Percentiles rank a stretch among this genome's conserved stretches.
These are phyloP conservation scores for Trichoderma sp. DNA, from an alignment of 2,329 filamentous ascomycete genomes.

Conservation along the genomic window DNA sequence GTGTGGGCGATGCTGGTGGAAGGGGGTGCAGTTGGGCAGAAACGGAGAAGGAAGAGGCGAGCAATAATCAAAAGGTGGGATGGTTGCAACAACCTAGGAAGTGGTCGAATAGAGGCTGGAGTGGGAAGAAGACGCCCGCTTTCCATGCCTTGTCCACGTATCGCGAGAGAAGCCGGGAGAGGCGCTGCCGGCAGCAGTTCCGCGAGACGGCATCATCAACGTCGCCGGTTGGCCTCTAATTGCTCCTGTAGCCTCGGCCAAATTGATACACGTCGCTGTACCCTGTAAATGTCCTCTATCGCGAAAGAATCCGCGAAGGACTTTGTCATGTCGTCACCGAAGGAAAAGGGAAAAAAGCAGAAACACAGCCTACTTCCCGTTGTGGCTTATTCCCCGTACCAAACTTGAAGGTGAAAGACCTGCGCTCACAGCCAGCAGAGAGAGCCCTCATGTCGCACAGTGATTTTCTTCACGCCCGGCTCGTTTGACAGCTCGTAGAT, in stretches of 20 bases:
- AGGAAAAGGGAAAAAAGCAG: not conserved
- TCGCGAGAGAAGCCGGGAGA: constrained; percentile 19
- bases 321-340: constrained; percentile 6
- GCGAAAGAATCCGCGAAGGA: not conserved
- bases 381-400: not conserved
- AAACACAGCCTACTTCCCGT: constrained; percentile 3
- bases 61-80: not conserved
- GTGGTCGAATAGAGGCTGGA: not conserved
- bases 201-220: constrained; percentile 10
- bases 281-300: not conserved
- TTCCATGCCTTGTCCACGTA: not conserved
- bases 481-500: not conserved
- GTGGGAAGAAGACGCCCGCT: not conserved
- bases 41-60: not conserved
- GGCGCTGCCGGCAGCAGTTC: constrained; percentile 18
- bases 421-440: not conserved
- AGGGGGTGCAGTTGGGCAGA: constrained; percentile 21
- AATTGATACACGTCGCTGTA: not conserved
- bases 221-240: not conserved
- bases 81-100: not conserved
- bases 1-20: not conserved
- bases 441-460: constrained; percentile 1
- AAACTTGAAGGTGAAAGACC: not conserved
- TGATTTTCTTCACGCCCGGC: not conserved
- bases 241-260: not conserved